These are phyloP conservation scores for Mycotypha africana DNA, from an alignment of 371 early-diverging fungal genomes.

Conservation along the genomic window DNA sequence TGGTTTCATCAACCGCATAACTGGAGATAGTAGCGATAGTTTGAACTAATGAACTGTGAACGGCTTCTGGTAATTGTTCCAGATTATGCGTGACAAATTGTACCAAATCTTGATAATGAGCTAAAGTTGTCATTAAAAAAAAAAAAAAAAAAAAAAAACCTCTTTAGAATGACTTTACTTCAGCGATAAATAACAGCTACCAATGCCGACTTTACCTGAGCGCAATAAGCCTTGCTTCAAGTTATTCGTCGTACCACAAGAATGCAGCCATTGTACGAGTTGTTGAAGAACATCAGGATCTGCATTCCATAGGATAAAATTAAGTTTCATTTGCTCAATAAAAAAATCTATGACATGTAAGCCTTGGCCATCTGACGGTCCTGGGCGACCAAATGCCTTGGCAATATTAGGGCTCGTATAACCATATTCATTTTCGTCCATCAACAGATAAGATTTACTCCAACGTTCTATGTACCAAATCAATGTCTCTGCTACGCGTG, in stretches of 20 bases:
- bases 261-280: slow-evolving; percentile 54
- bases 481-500: slow-evolving; percentile 65
- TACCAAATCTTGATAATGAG: slow-evolving; percentile 54
- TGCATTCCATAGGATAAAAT: slow-evolving; percentile 68
- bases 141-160: neutral
- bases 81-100: slow-evolving; percentile 57
- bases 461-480: slow-evolving; percentile 77
- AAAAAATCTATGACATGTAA: slow-evolving; percentile 54
- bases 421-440: slow-evolving; percentile 57
- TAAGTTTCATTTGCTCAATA: slow-evolving; percentile 52
- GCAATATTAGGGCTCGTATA: slow-evolving; percentile 52
- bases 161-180: no score
- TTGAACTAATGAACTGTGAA: slow-evolving; percentile 64
- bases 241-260: slow-evolving; percentile 47
- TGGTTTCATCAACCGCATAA: slow-evolving; percentile 42
- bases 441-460: slow-evolving; percentile 65
- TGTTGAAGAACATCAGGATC: slow-evolving; percentile 63
- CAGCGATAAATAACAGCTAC: no score
- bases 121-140: slow-evolving; percentile 17
- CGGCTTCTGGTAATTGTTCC: slow-evolving; percentile 55
- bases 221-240: slow-evolving; percentile 52
- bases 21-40: slow-evolving; percentile 62
- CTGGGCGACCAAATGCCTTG: slow-evolving; percentile 51
- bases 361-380: slow-evolving; percentile 60
- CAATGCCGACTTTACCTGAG: slow-evolving; percentile 47